Base-by-base conservation (phyloP, 306 rosid genomes). In the Trifolium dubium region DNA sequence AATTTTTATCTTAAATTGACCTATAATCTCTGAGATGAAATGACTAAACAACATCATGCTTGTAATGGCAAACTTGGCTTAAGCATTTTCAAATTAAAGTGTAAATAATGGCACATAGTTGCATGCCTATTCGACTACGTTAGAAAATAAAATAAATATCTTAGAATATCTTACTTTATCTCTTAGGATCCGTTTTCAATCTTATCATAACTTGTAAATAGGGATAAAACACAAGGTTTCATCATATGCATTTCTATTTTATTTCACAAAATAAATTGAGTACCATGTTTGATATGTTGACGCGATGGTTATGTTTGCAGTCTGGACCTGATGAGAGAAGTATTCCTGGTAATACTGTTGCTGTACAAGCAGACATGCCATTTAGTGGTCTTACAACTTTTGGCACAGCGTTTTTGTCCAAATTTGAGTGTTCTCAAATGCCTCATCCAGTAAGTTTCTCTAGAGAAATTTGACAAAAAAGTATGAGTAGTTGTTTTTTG, bases 361-460 rank as follows among this genome's bases (percentile, higher is more conserved):
- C 98, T 8, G 99, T 94, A 40, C 99, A 94, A 83, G 98, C 97
- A 46, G 97, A 94, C 75, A 92, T 94, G 97, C 99, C 99, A 12
- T 92, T 87, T 78, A 79, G 85, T 32, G 99, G 99, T 67, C 95
- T 94, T 56, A 89, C 96, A 64, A 80, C 79, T 19, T 94, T 87
- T 78, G 99, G 99, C 82, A 82, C 99, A 4, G 71, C 92, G 13
- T 94, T 94, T 83, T 86, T 94, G 79, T 94, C 99, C 39, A 94
- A 94, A 82, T 94, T 94, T 64, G 93, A 94, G 80, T 94, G 99
- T 79, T 94, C 99, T 61, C 97, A 92, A 76, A 87, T 94, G 98
- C 96, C 96, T 67, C 99, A 94, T 80, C 82, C 92, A 19, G 99
- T 94, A 80, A 86, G 96, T 69, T 72, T 10, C 49, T 80, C 35